A percentile compares a stretch with the other conserved stretches of the same genome.
Conservation (phyloP, 805 yeast species). For the Tanozyma kutaoensis region DNA sequence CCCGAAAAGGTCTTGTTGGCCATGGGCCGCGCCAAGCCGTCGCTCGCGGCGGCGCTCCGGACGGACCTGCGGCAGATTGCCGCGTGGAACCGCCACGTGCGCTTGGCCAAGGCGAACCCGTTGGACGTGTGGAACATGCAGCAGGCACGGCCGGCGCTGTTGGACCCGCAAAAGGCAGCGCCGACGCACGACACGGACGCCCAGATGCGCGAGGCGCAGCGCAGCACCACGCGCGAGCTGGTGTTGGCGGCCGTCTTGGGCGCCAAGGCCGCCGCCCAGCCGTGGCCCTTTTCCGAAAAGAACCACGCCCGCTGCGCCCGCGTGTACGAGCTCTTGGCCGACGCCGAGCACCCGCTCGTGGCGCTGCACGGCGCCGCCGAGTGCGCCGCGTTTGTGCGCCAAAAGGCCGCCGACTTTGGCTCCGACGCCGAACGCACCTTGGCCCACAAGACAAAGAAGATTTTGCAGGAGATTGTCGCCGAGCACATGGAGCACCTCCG, state of each 20-base stretch:
- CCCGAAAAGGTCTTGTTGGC: conserved; percentile 82
- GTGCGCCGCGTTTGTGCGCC: conserved; percentile 12
- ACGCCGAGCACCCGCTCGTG: conserved; percentile 14
- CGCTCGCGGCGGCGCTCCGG: conserved; percentile 49
- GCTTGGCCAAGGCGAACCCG: conserved; percentile 43
- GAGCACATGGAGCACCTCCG: conserved; percentile 20
- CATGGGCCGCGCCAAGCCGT: conserved; percentile 76
- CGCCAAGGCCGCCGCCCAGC: conserved; percentile 3
- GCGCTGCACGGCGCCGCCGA: conserved; percentile 6
- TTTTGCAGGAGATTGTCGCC: conserved; percentile 22
- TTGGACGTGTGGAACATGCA: conserved; percentile 38
- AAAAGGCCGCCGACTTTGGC: conserved; percentile 20
- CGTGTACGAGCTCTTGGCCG: conserved; percentile 14
- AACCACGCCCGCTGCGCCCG: conserved; percentile 24
- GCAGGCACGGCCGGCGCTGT: conserved; percentile 12
- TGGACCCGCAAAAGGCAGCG: too few relatives aligned
- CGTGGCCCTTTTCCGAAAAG: conserved; percentile 4
- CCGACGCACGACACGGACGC: too few relatives aligned
- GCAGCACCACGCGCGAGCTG: conserved; percentile 30
- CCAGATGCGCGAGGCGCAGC: conserved; percentile 28
- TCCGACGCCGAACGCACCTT: conserved; percentile 17
- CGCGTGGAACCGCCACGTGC: conserved; percentile 66
- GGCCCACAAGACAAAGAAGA: conserved; percentile 15
- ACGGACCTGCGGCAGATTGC: conserved; percentile 61
- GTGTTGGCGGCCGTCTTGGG: conserved; percentile 31